phyloP scores from a whole-genome alignment of 2,329 filamentous ascomycete genomes.

The Colletotrichum orchidophilum region DNA sequence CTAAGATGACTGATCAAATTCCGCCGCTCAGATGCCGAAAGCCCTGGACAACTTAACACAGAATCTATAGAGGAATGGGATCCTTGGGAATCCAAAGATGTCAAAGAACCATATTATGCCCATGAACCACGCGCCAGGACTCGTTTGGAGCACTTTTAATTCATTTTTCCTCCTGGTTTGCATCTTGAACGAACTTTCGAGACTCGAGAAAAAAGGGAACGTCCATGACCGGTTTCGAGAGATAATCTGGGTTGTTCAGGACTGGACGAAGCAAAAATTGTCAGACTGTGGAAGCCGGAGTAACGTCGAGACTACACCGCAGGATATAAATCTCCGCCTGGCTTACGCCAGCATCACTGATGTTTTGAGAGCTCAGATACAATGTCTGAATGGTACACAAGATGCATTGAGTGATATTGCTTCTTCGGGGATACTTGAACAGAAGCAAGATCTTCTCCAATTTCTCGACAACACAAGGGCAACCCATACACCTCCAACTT shows the following conservation, averaged over 20 bases:
- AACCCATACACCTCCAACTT: neutral
- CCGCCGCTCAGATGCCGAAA: neutral
- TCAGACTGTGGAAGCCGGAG: neutral
- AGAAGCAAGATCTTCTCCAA: neutral
- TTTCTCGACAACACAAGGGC: neutral
- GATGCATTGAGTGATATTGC: neutral
- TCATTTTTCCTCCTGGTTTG: neutral
- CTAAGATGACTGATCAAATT: slow-evolving; percentile 1
- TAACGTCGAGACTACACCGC: neutral
- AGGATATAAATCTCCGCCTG: neutral
- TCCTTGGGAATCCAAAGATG: neutral
- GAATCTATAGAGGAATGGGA: slow-evolving; percentile 18
- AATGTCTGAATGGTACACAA: neutral
- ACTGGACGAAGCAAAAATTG: neutral
- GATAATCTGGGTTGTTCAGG: neutral
- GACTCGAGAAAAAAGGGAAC: neutral
- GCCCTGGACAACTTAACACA: neutral
- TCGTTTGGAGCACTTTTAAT: slow-evolving; percentile 11
- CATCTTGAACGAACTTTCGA: neutral
- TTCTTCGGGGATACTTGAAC: neutral
- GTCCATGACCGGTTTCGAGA: neutral
- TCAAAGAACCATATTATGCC: neutral
- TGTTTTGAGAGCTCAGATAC: neutral
- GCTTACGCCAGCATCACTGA: neutral
- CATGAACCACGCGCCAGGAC: neutral